A percentile compares a stretch with the other conserved stretches of the same genome.
These are phyloP conservation scores for Primulina tabacum DNA, from an alignment of 257 asterid species.

Conservation along the genomic window DNA sequence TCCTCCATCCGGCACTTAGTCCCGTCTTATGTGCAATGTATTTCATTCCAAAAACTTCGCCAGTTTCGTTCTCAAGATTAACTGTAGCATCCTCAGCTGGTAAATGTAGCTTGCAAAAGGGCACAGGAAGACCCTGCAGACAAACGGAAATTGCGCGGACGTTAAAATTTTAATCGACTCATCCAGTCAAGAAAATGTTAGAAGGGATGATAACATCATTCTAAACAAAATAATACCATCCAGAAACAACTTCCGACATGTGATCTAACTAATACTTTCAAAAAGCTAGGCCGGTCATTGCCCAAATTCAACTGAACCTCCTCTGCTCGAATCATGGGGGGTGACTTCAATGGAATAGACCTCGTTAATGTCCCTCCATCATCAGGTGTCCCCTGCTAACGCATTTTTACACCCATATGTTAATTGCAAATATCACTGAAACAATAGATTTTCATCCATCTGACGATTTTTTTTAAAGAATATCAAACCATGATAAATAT, in stretches of 20 bases:
- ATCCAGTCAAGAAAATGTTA: conserved; percentile 1
- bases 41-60: conserved; percentile 63
- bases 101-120: conserved; percentile 71
- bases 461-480: conserved; percentile 2
- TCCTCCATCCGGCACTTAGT: conserved; percentile 95
- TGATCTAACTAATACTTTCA: conserved; percentile 72
- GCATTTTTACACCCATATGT: conserved; percentile 25
- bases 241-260: conserved; percentile 95
- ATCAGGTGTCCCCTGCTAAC: conserved; percentile 49
- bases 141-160: conserved; percentile 21
- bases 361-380: conserved; percentile 36
- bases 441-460: not conserved
- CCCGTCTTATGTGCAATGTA: conserved; percentile 82
- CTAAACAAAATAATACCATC: conserved; percentile 61
- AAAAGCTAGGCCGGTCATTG: conserved; percentile 55
- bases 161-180: conserved; percentile 17
- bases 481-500: conserved; percentile 14
- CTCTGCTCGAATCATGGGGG: conserved; percentile 84
- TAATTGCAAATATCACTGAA: conserved; percentile 20
- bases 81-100: conserved; percentile 58
- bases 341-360: conserved; percentile 59
- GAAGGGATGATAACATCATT: conserved; percentile 13
- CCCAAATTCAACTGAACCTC: conserved; percentile 67
- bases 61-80: conserved; percentile 56
- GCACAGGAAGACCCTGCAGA: conserved; percentile 76